Base-by-base conservation (phyloP, 495 filamentous ascomycete genomes). In the Monascus purpureus region DNA sequence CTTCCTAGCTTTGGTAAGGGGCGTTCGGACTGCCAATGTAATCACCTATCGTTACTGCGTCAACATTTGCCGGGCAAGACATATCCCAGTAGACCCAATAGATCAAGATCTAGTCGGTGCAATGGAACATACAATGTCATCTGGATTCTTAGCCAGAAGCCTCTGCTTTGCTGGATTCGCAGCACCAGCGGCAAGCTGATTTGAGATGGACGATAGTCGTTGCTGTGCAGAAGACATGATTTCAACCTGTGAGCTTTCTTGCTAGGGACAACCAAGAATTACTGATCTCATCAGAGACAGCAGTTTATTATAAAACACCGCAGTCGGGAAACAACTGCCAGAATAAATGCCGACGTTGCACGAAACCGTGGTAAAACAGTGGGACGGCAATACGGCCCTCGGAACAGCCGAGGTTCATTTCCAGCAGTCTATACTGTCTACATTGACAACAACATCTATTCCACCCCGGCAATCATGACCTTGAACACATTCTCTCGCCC, bases 11-110 rank as follows among this genome's bases (percentile, higher is more conserved):
- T 88, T 92, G 29, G 78, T 72, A 32, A 92, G 72, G 0, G 83
- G 79, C 12, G 82, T 87, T 14, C 83, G 71, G 31, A 82, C 64
- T 7, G 82, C 77, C 39, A 82, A 69, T 8, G 83, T 92, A 46
- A 96, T 92, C 40, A 96, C 88, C 60, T 64, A 26, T 36, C n/a
- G n/a, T n/a, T n/a, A n/a, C n/a, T n/a, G n/a, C n/a, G n/a, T 2
- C 8, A 17, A 9, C 28, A 31, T 23, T 18, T 17, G 3, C 11
- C 25, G 12, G n/a, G 1, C 11, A 12, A 7, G 17, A 23, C 13
- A 9, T 13, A n/a, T 24, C 14, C 3, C 6, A 27, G 25, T 13
- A 27, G 22, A 24, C 11, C 6, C 22, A 11, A 24, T 28, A 14
- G 8, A 5, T 12, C 9, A 4, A 4, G 8, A 4, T n/a, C 9